phyloP scores from a whole-genome alignment of 2,329 filamentous ascomycete species.

The Aspergillus ibericus region DNA sequence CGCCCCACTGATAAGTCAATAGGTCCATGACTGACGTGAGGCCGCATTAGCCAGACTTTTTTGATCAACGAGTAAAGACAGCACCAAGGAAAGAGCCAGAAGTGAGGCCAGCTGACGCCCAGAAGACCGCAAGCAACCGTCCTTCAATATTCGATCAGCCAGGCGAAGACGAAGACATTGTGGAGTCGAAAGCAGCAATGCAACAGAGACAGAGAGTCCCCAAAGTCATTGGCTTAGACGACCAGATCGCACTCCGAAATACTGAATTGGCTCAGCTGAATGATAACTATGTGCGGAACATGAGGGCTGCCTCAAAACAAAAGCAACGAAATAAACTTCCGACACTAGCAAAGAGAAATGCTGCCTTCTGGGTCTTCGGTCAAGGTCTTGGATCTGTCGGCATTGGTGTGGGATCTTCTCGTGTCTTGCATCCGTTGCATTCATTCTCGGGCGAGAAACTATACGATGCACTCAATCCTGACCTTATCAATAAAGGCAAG shows the following conservation, averaged over 20 bases:
- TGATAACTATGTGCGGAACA: conserved; percentile 60
- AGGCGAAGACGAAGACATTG: not conserved
- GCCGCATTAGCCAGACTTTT: conserved; percentile 25
- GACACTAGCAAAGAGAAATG: conserved; percentile 61
- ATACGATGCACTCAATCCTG: conserved; percentile 49
- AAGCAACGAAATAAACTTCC: conserved; percentile 47
- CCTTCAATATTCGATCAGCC: not conserved
- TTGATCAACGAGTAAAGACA: conserved; percentile 33
- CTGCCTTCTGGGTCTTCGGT: conserved; percentile 60
- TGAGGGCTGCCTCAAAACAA: conserved; percentile 49
- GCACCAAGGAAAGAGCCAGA: not conserved
- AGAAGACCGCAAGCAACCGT: not conserved
- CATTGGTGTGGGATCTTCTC: conserved; percentile 42
- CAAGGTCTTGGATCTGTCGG: conserved; percentile 58
- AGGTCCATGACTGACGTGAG: not conserved
- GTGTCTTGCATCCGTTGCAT: conserved; percentile 53
- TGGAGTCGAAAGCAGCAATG: conserved; percentile 18
- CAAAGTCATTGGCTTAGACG: conserved; percentile 51
- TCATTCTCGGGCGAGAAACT: conserved; percentile 60
- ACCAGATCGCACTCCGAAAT: conserved; percentile 55
- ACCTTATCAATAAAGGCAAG: conserved; percentile 17
- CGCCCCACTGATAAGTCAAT: not conserved
- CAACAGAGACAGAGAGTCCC: conserved; percentile 32
- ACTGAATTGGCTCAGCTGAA: conserved; percentile 59
- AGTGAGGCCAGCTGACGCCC: not conserved